These are phyloP conservation scores for Meripilus lineatus DNA, from an alignment of 1,284 basidiomycete species.

Conservation along the genomic window DNA sequence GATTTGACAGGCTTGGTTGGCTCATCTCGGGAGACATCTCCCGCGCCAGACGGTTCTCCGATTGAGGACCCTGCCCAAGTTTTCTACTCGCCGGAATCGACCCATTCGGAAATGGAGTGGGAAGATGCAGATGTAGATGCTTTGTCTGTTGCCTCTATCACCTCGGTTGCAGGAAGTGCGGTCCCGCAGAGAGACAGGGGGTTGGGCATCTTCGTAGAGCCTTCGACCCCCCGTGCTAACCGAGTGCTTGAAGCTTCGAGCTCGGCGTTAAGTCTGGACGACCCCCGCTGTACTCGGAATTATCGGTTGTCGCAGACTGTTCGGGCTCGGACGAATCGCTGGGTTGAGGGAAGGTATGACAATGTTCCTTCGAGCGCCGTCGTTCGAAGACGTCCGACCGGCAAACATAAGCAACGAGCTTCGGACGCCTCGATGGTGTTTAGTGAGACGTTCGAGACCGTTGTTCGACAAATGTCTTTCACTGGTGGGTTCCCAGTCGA, in stretches of 20 bases:
- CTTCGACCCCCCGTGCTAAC: slow-evolving; percentile 11
- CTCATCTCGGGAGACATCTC: slow-evolving; percentile 4
- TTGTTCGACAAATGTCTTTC: slow-evolving; percentile 19
- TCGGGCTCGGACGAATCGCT: slow-evolving; percentile 44
- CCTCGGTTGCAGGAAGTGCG: slow-evolving; percentile 6
- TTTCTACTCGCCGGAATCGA: not conserved
- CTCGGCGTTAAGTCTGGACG: not conserved
- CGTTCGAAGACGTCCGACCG: slow-evolving; percentile 7
- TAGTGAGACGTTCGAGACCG: slow-evolving; percentile 24
- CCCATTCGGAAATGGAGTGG: slow-evolving; percentile 9
- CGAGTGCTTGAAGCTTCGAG: not conserved
- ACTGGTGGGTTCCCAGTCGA: slow-evolving; percentile 2
- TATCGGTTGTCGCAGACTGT: slow-evolving; percentile 50
- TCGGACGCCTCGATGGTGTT: slow-evolving; percentile 15
- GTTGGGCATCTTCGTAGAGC: slow-evolving; percentile 12
- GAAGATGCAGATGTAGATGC: slow-evolving; percentile 11
- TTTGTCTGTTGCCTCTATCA: slow-evolving; percentile 1
- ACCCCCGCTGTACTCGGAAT: slow-evolving; percentile 24
- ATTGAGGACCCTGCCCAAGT: not conserved
- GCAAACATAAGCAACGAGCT: not conserved
- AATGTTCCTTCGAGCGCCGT: slow-evolving; percentile 12
- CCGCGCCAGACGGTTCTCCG: slow-evolving; percentile 1
- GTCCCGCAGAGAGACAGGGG: slow-evolving; percentile 7
- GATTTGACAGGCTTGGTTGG: slow-evolving; percentile 32
- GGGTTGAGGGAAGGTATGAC: slow-evolving; percentile 48